Percentiles rank a stretch among this genome's conserved stretches.
Conservation (phyloP, 2,329 filamentous ascomycete species). For the Epichloe aotearoae region DNA sequence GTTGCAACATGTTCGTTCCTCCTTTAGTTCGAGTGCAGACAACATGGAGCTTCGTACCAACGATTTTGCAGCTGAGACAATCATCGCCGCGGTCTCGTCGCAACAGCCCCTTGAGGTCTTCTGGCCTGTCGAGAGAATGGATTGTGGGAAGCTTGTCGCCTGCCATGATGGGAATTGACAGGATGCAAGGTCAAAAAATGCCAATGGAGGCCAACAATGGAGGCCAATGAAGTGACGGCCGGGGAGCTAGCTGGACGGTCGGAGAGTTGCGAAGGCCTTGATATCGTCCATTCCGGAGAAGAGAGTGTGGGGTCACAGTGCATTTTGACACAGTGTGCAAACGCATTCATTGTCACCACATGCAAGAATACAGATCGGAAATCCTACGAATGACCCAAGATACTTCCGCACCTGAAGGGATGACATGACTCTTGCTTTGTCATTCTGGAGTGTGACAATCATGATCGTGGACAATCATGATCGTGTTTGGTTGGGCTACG, state of each 20-base stretch:
- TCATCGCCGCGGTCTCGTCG: conserved; percentile 47
- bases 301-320: background rate
- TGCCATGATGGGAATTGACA: conserved; percentile 13
- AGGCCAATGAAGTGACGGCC: background rate
- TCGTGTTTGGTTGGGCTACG: too few species aligned
- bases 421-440: too few species aligned
- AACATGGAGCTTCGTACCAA: conserved; percentile 39
- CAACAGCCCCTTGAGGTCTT: conserved; percentile 45
- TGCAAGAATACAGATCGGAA: too few species aligned
- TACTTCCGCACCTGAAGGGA: too few species aligned
- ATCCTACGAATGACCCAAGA: too few species aligned
- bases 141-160: conserved; percentile 34
- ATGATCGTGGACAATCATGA: too few species aligned
- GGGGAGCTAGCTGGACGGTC: background rate
- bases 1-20: background rate
- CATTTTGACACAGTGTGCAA: background rate
- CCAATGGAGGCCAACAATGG: too few species aligned
- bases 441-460: too few species aligned
- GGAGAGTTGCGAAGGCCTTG: background rate
- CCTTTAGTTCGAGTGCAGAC: background rate
- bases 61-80: conserved; percentile 56
- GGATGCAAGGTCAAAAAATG: background rate
- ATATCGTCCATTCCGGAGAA: background rate
- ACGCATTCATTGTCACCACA: background rate
- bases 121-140: conserved; percentile 43